phyloP scores from a whole-genome alignment of 805 yeast genomes.

The Pichia nanzhaoensis region DNA sequence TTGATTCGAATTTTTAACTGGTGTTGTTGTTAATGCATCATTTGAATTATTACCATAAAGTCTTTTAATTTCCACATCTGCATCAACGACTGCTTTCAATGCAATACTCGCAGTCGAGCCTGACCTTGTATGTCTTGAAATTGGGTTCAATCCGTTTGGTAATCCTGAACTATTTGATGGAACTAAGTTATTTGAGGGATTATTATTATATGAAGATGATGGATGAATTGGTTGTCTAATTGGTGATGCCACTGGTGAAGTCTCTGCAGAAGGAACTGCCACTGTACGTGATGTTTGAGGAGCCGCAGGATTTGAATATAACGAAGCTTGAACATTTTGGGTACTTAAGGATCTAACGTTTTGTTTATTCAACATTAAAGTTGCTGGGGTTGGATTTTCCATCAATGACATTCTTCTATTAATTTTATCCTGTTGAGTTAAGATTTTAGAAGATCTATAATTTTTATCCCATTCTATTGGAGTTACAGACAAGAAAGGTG shows the following conservation, averaged over 20 bases:
- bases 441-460: conserved; percentile 35
- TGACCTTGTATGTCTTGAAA: conserved; percentile 17
- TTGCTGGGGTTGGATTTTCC: conserved; percentile 38
- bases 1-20: conserved; percentile 19
- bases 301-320: conserved; percentile 52
- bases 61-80: conserved; percentile 36
- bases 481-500: conserved; percentile 71
- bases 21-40: conserved; percentile 16
- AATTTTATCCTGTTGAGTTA: conserved; percentile 21
- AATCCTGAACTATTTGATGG: neutral
- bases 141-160: neutral
- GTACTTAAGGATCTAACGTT: conserved; percentile 33
- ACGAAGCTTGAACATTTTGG: conserved; percentile 30
- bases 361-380: conserved; percentile 31
- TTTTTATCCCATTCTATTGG: conserved; percentile 86
- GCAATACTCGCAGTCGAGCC: conserved; percentile 59
- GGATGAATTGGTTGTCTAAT: conserved; percentile 9
- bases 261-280: conserved; percentile 26
- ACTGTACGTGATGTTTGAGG: conserved; percentile 53
- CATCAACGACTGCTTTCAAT: conserved; percentile 67
- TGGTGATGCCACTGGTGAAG: conserved; percentile 26
- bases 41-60: conserved; percentile 26
- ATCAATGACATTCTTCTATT: conserved; percentile 37
- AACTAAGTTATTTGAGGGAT: neutral
- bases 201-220: neutral